phyloP scores from a whole-genome alignment of 345 rosid genomes.

The Clausena lansium region DNA sequence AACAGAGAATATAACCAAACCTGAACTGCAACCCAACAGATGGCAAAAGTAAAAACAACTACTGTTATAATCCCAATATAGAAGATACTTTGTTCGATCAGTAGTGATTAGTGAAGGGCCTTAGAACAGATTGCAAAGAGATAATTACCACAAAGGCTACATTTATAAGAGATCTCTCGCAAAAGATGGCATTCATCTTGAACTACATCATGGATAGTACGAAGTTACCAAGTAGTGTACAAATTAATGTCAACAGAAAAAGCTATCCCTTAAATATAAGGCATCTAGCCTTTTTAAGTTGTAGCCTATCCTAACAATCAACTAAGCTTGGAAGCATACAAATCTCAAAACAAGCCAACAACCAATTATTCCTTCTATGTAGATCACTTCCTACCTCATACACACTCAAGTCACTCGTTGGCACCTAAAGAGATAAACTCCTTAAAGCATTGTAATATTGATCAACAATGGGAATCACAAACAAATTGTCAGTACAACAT shows the following conservation, averaged over 20 bases:
- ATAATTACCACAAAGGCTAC: not conserved
- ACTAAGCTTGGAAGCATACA: not conserved
- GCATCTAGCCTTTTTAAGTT: not conserved
- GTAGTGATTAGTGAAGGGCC: not conserved
- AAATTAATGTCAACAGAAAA: not conserved
- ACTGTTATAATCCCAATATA: not conserved
- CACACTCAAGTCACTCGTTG: not conserved
- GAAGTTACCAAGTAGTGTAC: not conserved
- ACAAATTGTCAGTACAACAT: not conserved
- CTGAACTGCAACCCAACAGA: not conserved
- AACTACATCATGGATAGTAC: not conserved
- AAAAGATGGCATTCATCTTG: not conserved
- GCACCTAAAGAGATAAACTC: not conserved
- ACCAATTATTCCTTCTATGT: not conserved
- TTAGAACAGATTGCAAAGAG: not conserved
- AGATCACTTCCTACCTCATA: not conserved
- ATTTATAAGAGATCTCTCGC: not conserved
- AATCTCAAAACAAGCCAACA: not conserved
- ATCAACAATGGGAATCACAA: not conserved
- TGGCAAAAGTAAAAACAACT: not conserved
- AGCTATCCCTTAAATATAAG: not conserved
- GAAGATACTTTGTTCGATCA: not conserved
- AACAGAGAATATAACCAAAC: not conserved
- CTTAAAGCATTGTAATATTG: not conserved
- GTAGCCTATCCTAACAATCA: not conserved